These are phyloP conservation scores for Brettanomyces anomalus DNA, from an alignment of 805 yeast genomes.

Conservation along the genomic window DNA sequence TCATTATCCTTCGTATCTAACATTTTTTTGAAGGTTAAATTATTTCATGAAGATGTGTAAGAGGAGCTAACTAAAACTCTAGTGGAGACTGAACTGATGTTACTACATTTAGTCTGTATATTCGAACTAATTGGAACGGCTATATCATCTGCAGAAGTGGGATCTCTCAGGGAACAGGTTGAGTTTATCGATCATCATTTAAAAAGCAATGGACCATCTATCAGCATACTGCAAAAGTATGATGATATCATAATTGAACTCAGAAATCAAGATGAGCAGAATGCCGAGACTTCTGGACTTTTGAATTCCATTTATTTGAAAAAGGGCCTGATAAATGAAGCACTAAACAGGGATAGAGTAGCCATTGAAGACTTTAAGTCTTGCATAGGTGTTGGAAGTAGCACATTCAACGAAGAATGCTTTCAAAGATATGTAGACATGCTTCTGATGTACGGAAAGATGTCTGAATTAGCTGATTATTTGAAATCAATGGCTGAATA, in stretches of 20 bases:
- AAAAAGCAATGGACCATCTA: conserved; percentile 20
- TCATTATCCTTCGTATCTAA: too few species aligned
- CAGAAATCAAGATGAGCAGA: conserved; percentile 7
- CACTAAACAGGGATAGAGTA: conserved; percentile 41
- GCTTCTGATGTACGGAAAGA: conserved; percentile 43
- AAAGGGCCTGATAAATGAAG: conserved; percentile 52
- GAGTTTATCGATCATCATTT: too few species aligned
- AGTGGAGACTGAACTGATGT: too few species aligned
- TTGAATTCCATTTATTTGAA: conserved; percentile 41
- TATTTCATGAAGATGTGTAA: too few species aligned
- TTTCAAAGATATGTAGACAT: conserved; percentile 38
- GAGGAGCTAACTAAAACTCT: too few species aligned
- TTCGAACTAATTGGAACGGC: too few species aligned
- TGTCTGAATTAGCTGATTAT: conserved; percentile 25
- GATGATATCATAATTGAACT: conserved; percentile 16
- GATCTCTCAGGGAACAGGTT: too few species aligned
- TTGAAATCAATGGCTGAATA: conserved; percentile 10
- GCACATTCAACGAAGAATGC: conserved; percentile 34
- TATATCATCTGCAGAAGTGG: too few species aligned
- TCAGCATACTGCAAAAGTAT: conserved; percentile 23
- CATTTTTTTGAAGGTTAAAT: too few species aligned
- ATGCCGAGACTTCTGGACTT: conserved; percentile 8
- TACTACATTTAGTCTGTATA: too few species aligned
- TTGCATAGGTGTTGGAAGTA: conserved; percentile 33
- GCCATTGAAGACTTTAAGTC: conserved; percentile 45